Evolutionary conservation across 768 basidiomycete species (phyloP).

Genomic region (Chalciporus piperatus): DNA sequence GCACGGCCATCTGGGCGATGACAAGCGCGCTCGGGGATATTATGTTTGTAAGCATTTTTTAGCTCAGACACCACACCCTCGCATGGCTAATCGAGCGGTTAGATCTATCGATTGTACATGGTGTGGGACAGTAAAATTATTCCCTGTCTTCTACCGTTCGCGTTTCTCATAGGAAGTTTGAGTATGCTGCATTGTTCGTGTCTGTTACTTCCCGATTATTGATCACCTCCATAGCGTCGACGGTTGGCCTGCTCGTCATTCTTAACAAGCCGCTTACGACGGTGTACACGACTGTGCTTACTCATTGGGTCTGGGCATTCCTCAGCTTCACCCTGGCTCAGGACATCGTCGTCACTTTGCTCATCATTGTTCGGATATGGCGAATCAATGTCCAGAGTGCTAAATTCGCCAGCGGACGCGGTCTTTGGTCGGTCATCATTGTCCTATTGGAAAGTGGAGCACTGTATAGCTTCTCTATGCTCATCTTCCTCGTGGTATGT

Average conservation of each 20-base stretch:
- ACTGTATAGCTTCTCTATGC: slow-evolving; percentile 6
- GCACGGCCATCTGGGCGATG: slow-evolving; percentile 6
- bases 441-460: slow-evolving; percentile 10
- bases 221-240: neutral
- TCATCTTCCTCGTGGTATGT: slow-evolving; percentile 4
- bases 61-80: too few relatives aligned
- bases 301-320: slow-evolving; percentile 4
- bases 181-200: neutral
- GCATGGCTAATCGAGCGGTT: neutral
- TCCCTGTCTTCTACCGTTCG: slow-evolving; percentile 3
- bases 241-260: neutral
- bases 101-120: slow-evolving; percentile 10
- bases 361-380: slow-evolving; percentile 7
- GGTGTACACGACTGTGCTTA: neutral
- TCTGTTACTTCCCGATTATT: neutral
- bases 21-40: slow-evolving; percentile 4
- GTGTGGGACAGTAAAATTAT: slow-evolving; percentile 4
- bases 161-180: slow-evolving; percentile 1
- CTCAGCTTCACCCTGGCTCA: slow-evolving; percentile 7
- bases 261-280: neutral
- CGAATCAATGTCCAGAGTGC: neutral
- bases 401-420: neutral
- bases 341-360: slow-evolving; percentile 6
- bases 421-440: slow-evolving; percentile 2
- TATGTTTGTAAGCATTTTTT: neutral